Evolutionary conservation across 495 filamentous ascomycete species (phyloP), one percentile per base, ranked within the genome.

Genomic region (Clavariopsis aquatica): DNA sequence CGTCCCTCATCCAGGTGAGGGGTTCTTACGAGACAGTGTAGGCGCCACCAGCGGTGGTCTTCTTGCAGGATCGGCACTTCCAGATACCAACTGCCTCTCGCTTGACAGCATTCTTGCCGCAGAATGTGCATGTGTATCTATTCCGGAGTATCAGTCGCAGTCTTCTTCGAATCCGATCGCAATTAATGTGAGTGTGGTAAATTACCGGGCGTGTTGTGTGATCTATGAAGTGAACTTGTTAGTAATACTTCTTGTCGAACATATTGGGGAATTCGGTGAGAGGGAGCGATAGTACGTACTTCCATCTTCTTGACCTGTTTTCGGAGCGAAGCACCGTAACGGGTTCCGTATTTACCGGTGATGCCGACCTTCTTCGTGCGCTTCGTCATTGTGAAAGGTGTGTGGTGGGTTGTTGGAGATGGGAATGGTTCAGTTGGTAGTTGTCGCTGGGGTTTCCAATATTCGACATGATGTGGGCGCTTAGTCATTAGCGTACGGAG

Each of bases 271-370:
- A 34, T 24, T 46, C n/a, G 27, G 19, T 17, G 23, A 34, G 26
- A 19, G 15, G 19, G 23, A 29, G 60, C 9, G 31, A 9, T 1
- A 20, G 22, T 15, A 67, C 64, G 17, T 60, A 65, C 62, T 89
- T 98, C 94, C 89, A 97, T 96, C 88, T 96, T 96, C 90, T 98
- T 98, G 77, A 98, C 91, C 80, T 97, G 94, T 85, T 98, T 98
- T 83, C 94, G 91, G 81, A 98, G 90, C 75, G 94, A 98, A 78
- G 94, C 94, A 89, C 94, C 94, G 81, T 98, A 98, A 88, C 94
- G 69, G 17, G 69, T 71, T 24, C 69, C 69, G 52, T 71, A 70
- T 88, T 65, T 66, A 36, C 64, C 68, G 68, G 64, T 66, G 34
- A 70, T 63, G 47, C 68, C 62, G 57, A 70, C 68, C 54, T 66